Conservation (phyloP, 2,329 filamentous ascomycete species). For the Botrytis pseudocinerea region DNA sequence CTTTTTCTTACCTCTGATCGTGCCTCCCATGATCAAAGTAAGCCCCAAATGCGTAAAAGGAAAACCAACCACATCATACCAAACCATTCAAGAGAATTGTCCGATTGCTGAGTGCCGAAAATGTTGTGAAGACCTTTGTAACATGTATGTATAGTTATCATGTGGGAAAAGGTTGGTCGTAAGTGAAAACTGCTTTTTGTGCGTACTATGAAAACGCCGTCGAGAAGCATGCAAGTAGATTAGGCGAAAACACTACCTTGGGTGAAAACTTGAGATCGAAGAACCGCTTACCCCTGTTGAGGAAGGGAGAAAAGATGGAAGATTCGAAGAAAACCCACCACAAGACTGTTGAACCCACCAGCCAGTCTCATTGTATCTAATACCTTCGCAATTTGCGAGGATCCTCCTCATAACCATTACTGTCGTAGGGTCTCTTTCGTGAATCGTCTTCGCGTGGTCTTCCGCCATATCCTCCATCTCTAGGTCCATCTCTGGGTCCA, state of each 20-base stretch:
- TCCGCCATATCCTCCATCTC: slow-evolving; percentile 52
- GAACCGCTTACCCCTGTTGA: slow-evolving; percentile 44
- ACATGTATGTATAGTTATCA: slow-evolving; percentile 33
- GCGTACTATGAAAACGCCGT: slow-evolving; percentile 20
- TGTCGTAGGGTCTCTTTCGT: slow-evolving; percentile 54
- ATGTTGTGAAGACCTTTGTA: not conserved
- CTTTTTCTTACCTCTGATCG: slow-evolving; percentile 56
- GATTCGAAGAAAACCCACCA: slow-evolving; percentile 51
- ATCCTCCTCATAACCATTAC: slow-evolving; percentile 82
- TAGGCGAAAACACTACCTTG: slow-evolving; percentile 40
- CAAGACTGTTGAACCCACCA: slow-evolving; percentile 40
- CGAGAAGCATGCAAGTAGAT: slow-evolving; percentile 28
- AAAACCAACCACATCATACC: slow-evolving; percentile 23
- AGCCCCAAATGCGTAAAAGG: slow-evolving; percentile 25
- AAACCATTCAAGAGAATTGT: slow-evolving; percentile 7
- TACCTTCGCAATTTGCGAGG: slow-evolving; percentile 65
- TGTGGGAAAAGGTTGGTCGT: slow-evolving; percentile 16
- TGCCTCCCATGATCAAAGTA: slow-evolving; percentile 46
- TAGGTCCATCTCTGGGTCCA: slow-evolving; percentile 46
- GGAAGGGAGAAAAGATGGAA: slow-evolving; percentile 42
- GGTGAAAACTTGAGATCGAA: slow-evolving; percentile 35
- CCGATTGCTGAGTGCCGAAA: slow-evolving; percentile 22
- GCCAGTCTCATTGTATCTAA: slow-evolving; percentile 46
- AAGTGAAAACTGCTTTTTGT: slow-evolving; percentile 13
- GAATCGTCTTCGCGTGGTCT: slow-evolving; percentile 55